Evolutionary conservation across 2,329 filamentous ascomycete genomes (phyloP).

Genomic region (Alternaria ethzedia): DNA sequence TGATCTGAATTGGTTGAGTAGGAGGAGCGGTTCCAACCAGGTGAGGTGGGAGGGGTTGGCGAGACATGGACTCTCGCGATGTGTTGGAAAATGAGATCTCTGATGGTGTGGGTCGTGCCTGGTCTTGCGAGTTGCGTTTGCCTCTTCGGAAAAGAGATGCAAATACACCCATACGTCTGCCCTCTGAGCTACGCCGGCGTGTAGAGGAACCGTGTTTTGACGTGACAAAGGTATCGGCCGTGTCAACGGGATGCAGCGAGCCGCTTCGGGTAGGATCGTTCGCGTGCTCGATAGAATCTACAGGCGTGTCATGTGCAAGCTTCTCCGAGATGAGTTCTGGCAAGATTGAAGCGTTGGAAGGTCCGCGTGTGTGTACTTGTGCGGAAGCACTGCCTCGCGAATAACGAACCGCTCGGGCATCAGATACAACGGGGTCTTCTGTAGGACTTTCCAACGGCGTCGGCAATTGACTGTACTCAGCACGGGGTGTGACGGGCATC

Average conservation of each 20-base stretch:
- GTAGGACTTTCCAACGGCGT: conserved; percentile 51
- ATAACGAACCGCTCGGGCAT: conserved; percentile 56
- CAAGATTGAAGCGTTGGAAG: conserved; percentile 61
- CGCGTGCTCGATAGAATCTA: conserved; percentile 52
- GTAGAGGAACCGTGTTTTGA: conserved; percentile 33
- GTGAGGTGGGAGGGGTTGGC: conserved; percentile 59
- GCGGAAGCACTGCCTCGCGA: conserved; percentile 56
- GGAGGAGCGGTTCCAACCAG: conserved; percentile 49
- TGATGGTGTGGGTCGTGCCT: conserved; percentile 63
- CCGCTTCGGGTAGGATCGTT: conserved; percentile 41
- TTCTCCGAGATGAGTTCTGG: conserved; percentile 57
- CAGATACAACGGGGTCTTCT: conserved; percentile 57
- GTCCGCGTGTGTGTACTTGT: conserved; percentile 55
- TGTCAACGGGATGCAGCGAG: conserved; percentile 41
- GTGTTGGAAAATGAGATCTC: conserved; percentile 83
- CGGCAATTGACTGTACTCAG: conserved; percentile 36
- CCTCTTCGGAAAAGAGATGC: conserved; percentile 71
- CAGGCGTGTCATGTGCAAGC: conserved; percentile 35
- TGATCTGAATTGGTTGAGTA: conserved; percentile 48
- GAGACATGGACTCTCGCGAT: conserved; percentile 83
- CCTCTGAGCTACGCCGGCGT: conserved; percentile 44
- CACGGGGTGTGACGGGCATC: conserved; percentile 25
- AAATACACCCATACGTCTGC: conserved; percentile 44
- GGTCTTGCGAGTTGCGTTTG: conserved; percentile 59
- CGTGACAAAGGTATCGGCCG: conserved; percentile 36